phyloP scores from a whole-genome alignment of 495 filamentous ascomycete genomes.

The Penicillium nucicola region DNA sequence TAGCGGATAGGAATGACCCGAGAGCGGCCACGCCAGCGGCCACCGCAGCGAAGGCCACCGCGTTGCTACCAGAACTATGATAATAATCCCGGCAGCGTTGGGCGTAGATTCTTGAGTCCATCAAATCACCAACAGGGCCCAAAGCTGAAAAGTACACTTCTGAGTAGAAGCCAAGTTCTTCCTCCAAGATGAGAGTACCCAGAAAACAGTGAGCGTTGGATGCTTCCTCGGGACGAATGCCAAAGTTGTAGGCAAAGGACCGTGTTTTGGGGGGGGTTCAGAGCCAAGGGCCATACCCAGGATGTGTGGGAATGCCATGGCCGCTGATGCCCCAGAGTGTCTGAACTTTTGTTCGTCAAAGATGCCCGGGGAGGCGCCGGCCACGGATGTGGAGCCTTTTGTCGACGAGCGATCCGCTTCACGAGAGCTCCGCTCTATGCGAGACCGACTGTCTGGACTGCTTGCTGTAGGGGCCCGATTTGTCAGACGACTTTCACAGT shows the following conservation, averaged over 20 bases:
- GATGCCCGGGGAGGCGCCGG: conserved; percentile 22
- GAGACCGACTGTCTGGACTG: conserved; percentile 4
- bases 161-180: conserved; percentile 22
- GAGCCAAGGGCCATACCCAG: conserved; percentile 28
- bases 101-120: conserved; percentile 25
- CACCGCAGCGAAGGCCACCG: conserved; percentile 25
- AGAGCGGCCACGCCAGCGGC: conserved; percentile 28
- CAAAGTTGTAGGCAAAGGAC: conserved; percentile 33
- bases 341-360: conserved; percentile 31
- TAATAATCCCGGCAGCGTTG: conserved; percentile 33
- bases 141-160: conserved; percentile 21
- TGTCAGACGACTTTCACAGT: conserved; percentile 5
- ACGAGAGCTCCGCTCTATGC: conserved; percentile 1
- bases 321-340: conserved; percentile 28
- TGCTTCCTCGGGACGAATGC: conserved; percentile 30
- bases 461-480: not conserved
- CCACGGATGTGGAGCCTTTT: conserved; percentile 13
- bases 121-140: conserved; percentile 20
- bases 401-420: conserved; percentile 11
- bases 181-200: conserved; percentile 23
- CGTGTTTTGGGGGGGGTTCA: conserved; percentile 23
- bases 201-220: conserved; percentile 19
- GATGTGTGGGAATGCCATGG: conserved; percentile 34
- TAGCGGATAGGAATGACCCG: conserved; percentile 30
- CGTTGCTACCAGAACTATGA: conserved; percentile 10